These are phyloP conservation scores for Magnolia officinalis DNA, from an alignment of 164 flowering plant species.

Conservation along the genomic window DNA sequence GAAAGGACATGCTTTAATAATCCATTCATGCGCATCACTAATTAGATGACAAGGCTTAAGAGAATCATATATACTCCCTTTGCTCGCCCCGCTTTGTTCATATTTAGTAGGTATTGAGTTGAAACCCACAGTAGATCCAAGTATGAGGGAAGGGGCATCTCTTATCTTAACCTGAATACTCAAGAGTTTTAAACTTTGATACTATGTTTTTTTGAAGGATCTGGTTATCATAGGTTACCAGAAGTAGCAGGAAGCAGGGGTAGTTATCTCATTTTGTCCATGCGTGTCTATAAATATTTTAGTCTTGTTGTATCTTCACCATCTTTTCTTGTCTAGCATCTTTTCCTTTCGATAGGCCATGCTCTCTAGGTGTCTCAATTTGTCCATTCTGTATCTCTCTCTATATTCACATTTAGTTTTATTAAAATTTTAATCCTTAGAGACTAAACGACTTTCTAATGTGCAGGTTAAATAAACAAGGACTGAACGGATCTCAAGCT, in stretches of 20 bases:
- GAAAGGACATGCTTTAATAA: no score
- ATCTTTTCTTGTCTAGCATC: neutral
- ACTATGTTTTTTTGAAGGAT: neutral
- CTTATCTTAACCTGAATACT: neutral
- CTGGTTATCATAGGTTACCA: neutral
- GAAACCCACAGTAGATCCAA: neutral
- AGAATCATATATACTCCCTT: neutral
- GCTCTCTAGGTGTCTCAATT: neutral
- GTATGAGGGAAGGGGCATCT: neutral
- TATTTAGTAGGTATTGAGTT: neutral
- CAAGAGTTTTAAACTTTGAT: neutral
- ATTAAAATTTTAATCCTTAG: neutral
- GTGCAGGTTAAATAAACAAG: conserved; percentile 54
- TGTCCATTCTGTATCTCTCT: neutral
- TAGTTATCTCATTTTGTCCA: neutral
- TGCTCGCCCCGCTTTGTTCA: neutral
- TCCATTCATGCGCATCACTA: no score
- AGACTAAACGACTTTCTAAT: neutral
- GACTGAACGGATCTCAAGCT: conserved; percentile 48
- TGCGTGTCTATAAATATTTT: neutral
- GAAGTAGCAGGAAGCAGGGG: neutral
- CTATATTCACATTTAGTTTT: no score
- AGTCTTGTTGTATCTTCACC: neutral
- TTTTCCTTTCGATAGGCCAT: neutral
- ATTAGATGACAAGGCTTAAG: no score